phyloP scores from a whole-genome alignment of 179 eudicot species.

The Beta lomatogona region DNA sequence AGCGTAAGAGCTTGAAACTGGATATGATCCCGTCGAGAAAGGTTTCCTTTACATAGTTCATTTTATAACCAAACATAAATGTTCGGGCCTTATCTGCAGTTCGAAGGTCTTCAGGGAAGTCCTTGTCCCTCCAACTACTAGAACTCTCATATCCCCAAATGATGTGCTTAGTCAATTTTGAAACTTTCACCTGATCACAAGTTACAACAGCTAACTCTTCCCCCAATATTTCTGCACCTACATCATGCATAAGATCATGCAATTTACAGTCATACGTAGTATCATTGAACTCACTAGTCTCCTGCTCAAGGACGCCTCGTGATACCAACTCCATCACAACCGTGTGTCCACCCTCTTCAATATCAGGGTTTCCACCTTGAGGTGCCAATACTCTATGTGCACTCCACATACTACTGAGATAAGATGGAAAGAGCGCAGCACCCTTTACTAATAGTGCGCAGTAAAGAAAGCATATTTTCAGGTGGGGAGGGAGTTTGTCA shows the following conservation, averaged over 20 bases:
- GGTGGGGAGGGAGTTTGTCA: not conserved
- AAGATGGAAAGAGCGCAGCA: not conserved
- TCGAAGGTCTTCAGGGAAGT: constrained; percentile 27
- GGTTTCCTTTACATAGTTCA: constrained; percentile 20
- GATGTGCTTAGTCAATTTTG: constrained; percentile 33
- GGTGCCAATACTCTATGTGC: constrained; percentile 29
- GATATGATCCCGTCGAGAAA: constrained; percentile 32
- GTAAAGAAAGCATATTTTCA: constrained; percentile 33
- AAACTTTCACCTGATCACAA: constrained; percentile 5
- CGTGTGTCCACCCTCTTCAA: constrained; percentile 33
- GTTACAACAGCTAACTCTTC: constrained; percentile 31
- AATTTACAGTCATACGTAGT: constrained; percentile 35
- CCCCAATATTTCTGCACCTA: constrained; percentile 40
- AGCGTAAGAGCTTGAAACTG: constrained; percentile 34
- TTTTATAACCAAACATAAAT: constrained; percentile 23
- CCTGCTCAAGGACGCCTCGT: constrained; percentile 44
- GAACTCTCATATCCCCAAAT: constrained; percentile 3
- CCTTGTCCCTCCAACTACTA: not conserved
- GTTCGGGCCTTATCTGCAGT: constrained; percentile 35
- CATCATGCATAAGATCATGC: constrained; percentile 49
- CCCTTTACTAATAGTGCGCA: constrained; percentile 10
- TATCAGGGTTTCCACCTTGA: not conserved
- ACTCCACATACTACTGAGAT: constrained; percentile 14
- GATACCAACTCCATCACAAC: constrained; percentile 38
- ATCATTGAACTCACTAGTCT: constrained; percentile 23